Base-by-base conservation (phyloP, 1,284 basidiomycete species). In the Ustilago loliicola region DNA sequence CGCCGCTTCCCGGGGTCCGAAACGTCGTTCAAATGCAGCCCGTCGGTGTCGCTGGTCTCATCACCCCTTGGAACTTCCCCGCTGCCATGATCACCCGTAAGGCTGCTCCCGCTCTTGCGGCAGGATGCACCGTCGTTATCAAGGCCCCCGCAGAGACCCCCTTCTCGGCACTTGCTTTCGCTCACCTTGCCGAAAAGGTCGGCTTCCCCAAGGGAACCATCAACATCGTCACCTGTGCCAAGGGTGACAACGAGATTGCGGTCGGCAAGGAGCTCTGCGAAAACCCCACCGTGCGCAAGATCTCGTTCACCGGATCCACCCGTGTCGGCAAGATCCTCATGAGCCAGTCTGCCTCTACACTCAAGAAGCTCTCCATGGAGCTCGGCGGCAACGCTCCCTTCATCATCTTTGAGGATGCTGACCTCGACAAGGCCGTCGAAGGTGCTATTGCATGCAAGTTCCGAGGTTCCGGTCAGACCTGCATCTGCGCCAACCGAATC, bases 61-160 rank as follows among this genome's bases (percentile, higher is more conserved):
- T 88, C 80, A 87, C 81, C 7, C 84, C 83, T 8, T 83, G 82
- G 82, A 81, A 84, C 72, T 85, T 85, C 65, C 84, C 84, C 1
- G 80, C 83, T n/a, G 84, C 81, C 52, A 85, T 86, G 85, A 93
- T 95, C 54, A 93, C 93, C 0, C 92, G 94, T 23, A 96, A 96
- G 87, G 88, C 96, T 15, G 94, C 91, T 19, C 92, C 95, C 30
- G 94, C 94, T 17, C 90, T 99, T 19, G 88, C 95, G 10, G 95
- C 95, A 19, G 97, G 97, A 27, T 99, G 97, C 87, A 98, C 96
- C 0, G 90, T 92, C 1, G 96, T 99, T 62, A 91, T 98, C 87
- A 99, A 99, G 86, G 95, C 96, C 2, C 93, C 97, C 2, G 91
- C 95, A 1, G 96, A 99, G 88, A 96, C 97, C 0, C 97, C 97